Percentiles rank a stretch among this genome's conserved stretches.
Evolutionary conservation across 2,329 filamentous ascomycete genomes (phyloP).

Genomic region (Beauveria bassiana): DNA sequence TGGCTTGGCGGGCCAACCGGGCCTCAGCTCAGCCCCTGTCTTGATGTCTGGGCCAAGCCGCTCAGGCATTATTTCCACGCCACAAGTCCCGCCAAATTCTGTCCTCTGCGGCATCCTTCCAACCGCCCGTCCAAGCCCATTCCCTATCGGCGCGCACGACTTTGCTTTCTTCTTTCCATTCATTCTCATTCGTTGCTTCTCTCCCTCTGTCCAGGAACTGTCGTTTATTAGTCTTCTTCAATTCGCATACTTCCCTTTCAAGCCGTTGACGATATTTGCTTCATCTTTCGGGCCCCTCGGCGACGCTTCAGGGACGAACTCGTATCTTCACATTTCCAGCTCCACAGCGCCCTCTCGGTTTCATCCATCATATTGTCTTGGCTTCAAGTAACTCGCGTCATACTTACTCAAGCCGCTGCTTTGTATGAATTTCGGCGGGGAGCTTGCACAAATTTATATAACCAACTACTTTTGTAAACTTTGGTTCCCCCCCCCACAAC

Average conservation of each 20-base stretch:
- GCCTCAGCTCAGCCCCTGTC: not conserved
- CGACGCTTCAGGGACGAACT: not conserved
- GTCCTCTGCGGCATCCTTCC: not conserved
- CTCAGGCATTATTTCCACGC: not conserved
- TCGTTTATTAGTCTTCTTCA: not conserved
- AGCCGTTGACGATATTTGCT: not conserved
- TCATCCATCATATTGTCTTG: not conserved
- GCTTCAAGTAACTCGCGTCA: not conserved
- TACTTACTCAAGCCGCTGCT: not conserved
- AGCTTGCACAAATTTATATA: not conserved
- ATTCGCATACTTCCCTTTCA: not conserved
- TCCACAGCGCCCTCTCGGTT: conserved; percentile 1
- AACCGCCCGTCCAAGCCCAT: not conserved
- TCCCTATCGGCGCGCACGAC: not conserved
- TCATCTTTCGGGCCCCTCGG: not conserved
- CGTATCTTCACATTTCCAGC: not conserved
- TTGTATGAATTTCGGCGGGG: not conserved
- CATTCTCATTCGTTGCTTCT: not conserved
- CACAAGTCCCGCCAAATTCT: not conserved
- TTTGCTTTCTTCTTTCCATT: not conserved
- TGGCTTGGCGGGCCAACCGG: not conserved
- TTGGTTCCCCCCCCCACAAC: not conserved
- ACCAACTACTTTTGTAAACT: not conserved
- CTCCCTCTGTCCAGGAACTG: not conserved
- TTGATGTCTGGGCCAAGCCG: not conserved